Evolutionary conservation across 345 rosid genomes (phyloP), one percentile per base, ranked within the genome.

Genomic region (Adansonia digitata): DNA sequence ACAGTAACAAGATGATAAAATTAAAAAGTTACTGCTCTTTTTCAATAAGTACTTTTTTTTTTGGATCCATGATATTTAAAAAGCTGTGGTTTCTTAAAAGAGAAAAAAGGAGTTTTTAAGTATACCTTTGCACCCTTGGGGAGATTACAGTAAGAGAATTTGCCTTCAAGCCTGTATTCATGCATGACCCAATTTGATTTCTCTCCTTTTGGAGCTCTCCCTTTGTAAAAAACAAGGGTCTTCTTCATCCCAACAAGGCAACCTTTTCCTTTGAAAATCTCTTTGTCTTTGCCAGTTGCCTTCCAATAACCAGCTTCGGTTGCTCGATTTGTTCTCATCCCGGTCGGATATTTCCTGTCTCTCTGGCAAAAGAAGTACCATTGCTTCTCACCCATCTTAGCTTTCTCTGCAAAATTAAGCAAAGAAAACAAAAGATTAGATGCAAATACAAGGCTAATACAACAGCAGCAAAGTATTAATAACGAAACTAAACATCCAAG

Each of bases 171-270:
- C 48, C 99, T 88, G 55, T 76, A 95, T 65, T 95, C 99, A 85
- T 95, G 99, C 96, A 93, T 93, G 31, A 95, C 93, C 99, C 99
- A 95, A 56, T 88, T 93, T 27, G 91, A 85, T 77, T 95, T 95
- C 85, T 91, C 99, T 51, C 99, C 99, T 83, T 86, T 95, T 0
- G 99, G 99, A 48, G 99, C 99, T 86, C 99, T 85, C 11, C 99
- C 99, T 81, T 4, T 82, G 84, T 95, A 95, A 79, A 95, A 95
- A 27, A 95, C 99, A 76, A 95, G 98, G 2, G 99, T 95, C 86
- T 95, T 95, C 89, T 95, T 95, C 99, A 95, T 95, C 63, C 99
- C 99, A 65, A 95, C 94, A 59, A 91, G 92, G 80, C 85, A 74
- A 20, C 78, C 77, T 77, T 80, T 89, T 3, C 93, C 98, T 78